Evolutionary conservation across 345 rosid genomes (phyloP), one percentile per base, ranked within the genome.

Genomic region (Populus deltoides): DNA sequence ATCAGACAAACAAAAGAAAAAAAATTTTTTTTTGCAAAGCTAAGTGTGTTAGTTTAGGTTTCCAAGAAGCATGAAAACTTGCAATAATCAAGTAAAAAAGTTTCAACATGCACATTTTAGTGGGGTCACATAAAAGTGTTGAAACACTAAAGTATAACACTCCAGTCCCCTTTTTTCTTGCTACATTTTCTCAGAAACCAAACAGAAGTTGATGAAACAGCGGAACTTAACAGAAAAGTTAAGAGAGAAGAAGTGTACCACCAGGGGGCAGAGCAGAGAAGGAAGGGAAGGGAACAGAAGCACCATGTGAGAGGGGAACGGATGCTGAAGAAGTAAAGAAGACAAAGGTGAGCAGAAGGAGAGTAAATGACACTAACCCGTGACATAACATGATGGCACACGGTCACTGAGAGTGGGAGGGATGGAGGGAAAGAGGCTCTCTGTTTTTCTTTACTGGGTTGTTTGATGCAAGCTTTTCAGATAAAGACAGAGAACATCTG

Each of bases 201-300:
- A 80, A 81, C 70, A 81, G 73, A 79, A 20, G 72, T 43, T 72
- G 27, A 49, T 15, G 31, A 43, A 62, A 31, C 38, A 68, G 4
- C 4, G 31, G 22, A n/a, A 10, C 62, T 38, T 25, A 13, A 57
- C 63, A 57, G 29, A n/a, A 9, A n/a, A 57, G 63, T 9, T n/a
- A 57, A 3, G 27, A 41, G 15, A n/a, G 66, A 25, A 8, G 69
- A 29, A 67, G 78, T 43, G 80, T 79, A 90, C 98, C 97, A 76
- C 90, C 72, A 68, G 90, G 78, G n/a, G 88, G 86, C 68, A 76
- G 89, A 25, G 87, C 75, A 66, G 75, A 80, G 78, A 84, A 39
- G 47, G 86, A 73, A 82, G 71, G 85, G 71, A 84, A 81, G 68
- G 75, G 75, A 27, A 89, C 70, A 77, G 90, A 68, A 79, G 80